These are phyloP conservation scores for Phymatotrichopsis omnivora DNA, from an alignment of 2,329 filamentous ascomycete species.

Conservation along the genomic window DNA sequence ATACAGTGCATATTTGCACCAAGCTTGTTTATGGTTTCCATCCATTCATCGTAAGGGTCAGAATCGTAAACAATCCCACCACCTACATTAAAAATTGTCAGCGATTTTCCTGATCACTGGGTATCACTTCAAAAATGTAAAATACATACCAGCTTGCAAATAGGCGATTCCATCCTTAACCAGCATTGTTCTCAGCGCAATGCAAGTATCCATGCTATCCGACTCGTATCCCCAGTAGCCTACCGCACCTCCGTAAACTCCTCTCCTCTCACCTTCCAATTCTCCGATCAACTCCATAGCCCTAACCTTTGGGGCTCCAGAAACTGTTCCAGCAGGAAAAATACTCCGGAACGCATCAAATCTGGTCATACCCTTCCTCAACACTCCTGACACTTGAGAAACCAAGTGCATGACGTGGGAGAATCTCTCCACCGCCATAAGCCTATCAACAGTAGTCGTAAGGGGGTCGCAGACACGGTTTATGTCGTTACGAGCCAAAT, in stretches of 20 bases:
- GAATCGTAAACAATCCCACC: constrained; percentile 93
- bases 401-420: constrained; percentile 96
- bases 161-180: constrained; percentile 86
- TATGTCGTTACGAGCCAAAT: constrained; percentile 90
- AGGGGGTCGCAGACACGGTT: constrained; percentile 89
- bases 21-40: constrained; percentile 95
- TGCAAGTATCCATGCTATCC: constrained; percentile 51
- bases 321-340: constrained; percentile 93
- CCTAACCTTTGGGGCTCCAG: constrained; percentile 86
- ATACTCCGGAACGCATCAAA: constrained; percentile 96
- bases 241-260: constrained; percentile 89
- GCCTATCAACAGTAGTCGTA: constrained; percentile 78
- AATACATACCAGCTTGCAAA: constrained; percentile 55
- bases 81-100: constrained; percentile 37
- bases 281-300: constrained; percentile 97
- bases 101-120: not conserved
- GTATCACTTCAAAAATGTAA: not conserved
- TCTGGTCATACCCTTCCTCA: constrained; percentile 71
- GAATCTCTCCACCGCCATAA: constrained; percentile 93
- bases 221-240: constrained; percentile 87
- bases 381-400: constrained; percentile 85
- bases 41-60: constrained; percentile 80
- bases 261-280: constrained; percentile 84
- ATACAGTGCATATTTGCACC: constrained; percentile 84
- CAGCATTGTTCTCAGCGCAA: constrained; percentile 81